Evolutionary conservation across 495 filamentous ascomycete genomes (phyloP).

Genomic region (Tuber umbilicatum): DNA sequence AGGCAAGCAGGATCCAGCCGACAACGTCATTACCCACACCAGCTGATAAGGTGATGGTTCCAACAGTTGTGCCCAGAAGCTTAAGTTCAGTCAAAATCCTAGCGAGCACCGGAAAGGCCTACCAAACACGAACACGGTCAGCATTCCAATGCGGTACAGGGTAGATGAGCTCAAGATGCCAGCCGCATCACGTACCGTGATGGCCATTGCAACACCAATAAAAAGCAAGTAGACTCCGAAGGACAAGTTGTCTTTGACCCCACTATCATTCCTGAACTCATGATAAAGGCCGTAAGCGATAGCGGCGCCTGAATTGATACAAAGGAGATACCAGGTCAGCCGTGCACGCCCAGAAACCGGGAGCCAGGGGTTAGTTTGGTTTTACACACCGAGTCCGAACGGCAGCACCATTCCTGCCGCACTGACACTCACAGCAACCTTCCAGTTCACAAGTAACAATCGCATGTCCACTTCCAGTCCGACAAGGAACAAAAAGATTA

Average conservation of each 20-base stretch:
- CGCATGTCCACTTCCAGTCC: conserved; percentile 87
- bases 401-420: conserved; percentile 80
- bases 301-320: conserved; percentile 51
- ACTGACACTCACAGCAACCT: conserved; percentile 71
- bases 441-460: conserved; percentile 82
- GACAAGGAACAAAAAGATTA: conserved; percentile 88
- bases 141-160: background rate
- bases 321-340: background rate
- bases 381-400: conserved; percentile 52
- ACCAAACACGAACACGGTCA: conserved; percentile 14
- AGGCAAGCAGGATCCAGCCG: conserved; percentile 88
- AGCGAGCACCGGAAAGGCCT: conserved; percentile 90
- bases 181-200: conserved; percentile 54
- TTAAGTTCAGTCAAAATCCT: conserved; percentile 92
- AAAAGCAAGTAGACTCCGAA: conserved; percentile 88
- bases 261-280: conserved; percentile 61
- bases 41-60: conserved; percentile 83
- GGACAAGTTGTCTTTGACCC: conserved; percentile 52
- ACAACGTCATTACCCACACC: conserved; percentile 94
- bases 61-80: conserved; percentile 73
- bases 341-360: background rate
- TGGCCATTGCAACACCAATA: conserved; percentile 88
- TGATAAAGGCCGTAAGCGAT: conserved; percentile 84
- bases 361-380: background rate
- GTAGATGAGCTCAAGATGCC: background rate